Evolutionary conservation across 2,329 filamentous ascomycete species (phyloP), one percentile per base, ranked within the genome.

Genomic region (Colletotrichum spinosum): DNA sequence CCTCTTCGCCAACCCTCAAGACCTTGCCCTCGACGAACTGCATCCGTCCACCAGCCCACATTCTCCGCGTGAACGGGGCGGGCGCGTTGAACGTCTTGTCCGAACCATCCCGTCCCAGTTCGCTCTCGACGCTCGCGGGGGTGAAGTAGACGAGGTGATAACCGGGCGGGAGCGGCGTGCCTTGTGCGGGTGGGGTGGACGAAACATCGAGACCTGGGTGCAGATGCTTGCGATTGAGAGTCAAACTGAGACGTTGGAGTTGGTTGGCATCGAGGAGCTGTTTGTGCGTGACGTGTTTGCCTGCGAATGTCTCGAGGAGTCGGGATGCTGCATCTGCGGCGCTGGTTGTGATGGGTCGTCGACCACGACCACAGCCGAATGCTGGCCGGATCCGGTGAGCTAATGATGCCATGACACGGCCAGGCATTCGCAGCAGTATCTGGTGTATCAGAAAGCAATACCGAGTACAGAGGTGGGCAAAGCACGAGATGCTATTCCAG

Each of bases 11-110:
- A 2, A 89, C 82, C 2, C 79, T 77, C 64, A 90, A 72, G 7
- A 46, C 48, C 3, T 51, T 37, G 2, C 62, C 58, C 41, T 56
- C 58, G 68, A 55, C 25, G 86, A 87, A 89, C 12, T 74, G 72
- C 75, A 90, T 85, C 60, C 80, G 78, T 0, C 89, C 89, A 2
- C 88, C 88, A 0, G 88, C 88, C 89, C 89, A 91, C 88, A 91
- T 90, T 11, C 88, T 80, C 37, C 88, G 76, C 2, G 86, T 88
- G 62, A 90, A 91, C 0, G 88, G 88, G 3, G 76, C 67, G 0
- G 85, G 81, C 0, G 88, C 83, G 69, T 89, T 90, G 72, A 87
- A 90, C 0, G 83, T 84, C 1, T 72, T 76, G 74, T 91, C 88
- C 0, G 86, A 88, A 12, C 89, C 89, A 72, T 91, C 88, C 0